Percentiles rank a stretch among this genome's conserved stretches.
These are phyloP conservation scores for Xylaria sp. DNA, from an alignment of 495 filamentous ascomycete species.

Conservation along the genomic window DNA sequence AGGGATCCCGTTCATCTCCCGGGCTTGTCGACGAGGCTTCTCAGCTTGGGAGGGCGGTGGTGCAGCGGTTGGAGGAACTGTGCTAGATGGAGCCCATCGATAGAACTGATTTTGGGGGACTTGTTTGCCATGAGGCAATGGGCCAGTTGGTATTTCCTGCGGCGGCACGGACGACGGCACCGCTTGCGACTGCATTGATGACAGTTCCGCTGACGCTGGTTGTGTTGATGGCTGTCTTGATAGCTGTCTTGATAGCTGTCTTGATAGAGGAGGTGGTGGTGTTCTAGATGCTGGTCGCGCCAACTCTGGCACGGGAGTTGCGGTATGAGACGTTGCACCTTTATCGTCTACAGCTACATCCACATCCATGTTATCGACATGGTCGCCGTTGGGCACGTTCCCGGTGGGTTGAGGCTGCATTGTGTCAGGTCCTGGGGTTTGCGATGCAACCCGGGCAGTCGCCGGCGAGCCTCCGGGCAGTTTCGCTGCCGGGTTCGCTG, in stretches of 20 bases:
- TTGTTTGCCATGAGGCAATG: neutral
- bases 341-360: neutral
- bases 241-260: neutral
- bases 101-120: neutral
- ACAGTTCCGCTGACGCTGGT: neutral
- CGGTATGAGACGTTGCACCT: neutral
- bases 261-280: conserved; percentile 9
- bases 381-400: neutral
- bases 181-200: neutral
- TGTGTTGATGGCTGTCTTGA: neutral
- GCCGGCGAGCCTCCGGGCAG: neutral
- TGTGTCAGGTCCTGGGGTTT: neutral
- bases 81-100: neutral
- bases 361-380: neutral
- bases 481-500: neutral
- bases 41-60: neutral
- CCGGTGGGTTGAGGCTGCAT: neutral
- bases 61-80: neutral
- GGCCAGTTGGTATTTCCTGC: neutral
- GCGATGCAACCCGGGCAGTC: neutral
- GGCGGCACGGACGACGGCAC: neutral
- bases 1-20: neutral
- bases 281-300: conserved; percentile 45
- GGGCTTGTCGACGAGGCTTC: neutral
- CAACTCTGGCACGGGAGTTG: neutral